Conservation (phyloP, 2,329 filamentous ascomycete genomes). For the Neopestalotiopsis sp. region DNA sequence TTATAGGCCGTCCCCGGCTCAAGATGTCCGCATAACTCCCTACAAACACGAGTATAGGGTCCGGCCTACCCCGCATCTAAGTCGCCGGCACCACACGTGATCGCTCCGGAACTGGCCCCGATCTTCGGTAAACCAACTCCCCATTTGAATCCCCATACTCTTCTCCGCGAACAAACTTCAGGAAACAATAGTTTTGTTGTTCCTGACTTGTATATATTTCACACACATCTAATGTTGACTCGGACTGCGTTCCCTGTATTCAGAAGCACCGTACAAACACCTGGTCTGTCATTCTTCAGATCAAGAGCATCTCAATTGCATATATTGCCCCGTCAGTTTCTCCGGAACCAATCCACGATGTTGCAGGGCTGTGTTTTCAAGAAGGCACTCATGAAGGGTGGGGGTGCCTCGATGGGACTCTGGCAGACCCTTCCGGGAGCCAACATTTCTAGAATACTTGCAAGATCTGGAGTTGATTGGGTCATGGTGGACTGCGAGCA, state of each 20-base stretch:
- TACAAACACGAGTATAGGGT: background rate
- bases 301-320: background rate
- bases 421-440: slow-evolving; percentile 70
- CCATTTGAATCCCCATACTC: background rate
- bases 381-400: slow-evolving; percentile 53
- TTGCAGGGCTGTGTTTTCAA: slow-evolving; percentile 46
- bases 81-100: slow-evolving; percentile 1
- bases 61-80: background rate
- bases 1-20: background rate
- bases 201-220: background rate
- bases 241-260: background rate
- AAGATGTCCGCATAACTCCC: background rate
- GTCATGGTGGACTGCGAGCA: slow-evolving; percentile 67
- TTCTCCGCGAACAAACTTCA: background rate
- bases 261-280: background rate
- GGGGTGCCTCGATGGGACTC: slow-evolving; percentile 57
- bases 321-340: background rate
- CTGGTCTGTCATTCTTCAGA: background rate
- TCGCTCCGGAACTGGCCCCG: background rate
- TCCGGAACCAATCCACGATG: slow-evolving; percentile 25
- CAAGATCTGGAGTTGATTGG: slow-evolving; percentile 69
- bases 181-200: background rate
- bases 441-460: slow-evolving; percentile 64
- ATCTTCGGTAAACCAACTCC: background rate
- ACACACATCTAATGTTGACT: background rate